Percentiles rank a stretch among this genome's conserved stretches.
These are phyloP conservation scores for Glaciozyma antarctica DNA, from an alignment of 768 basidiomycete genomes.

Conservation along the genomic window DNA sequence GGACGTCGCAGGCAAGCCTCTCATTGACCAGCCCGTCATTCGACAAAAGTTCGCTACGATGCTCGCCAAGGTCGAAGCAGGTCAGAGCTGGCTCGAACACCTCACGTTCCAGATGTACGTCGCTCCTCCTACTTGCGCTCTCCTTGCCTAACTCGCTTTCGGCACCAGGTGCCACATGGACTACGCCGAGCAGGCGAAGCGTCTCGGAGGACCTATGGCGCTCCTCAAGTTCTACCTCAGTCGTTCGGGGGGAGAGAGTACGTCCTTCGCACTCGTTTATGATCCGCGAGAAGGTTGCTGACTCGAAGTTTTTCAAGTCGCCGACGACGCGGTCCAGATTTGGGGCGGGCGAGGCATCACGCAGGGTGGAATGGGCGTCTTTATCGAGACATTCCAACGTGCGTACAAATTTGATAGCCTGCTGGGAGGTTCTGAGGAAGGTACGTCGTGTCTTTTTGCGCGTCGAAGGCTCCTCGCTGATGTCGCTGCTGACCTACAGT, in stretches of 20 bases:
- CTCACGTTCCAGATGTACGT: constrained; percentile 56
- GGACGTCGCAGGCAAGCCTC: constrained; percentile 50
- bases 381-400: constrained; percentile 46
- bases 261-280: no score
- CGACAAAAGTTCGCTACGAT: constrained; percentile 77
- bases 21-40: constrained; percentile 69
- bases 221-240: constrained; percentile 19
- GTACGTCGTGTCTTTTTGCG: no score
- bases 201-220: constrained; percentile 11
- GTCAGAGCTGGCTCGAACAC: constrained; percentile 78
- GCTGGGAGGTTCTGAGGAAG: constrained; percentile 19
- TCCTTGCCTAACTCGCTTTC: not conserved
- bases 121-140: not conserved
- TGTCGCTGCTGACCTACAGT: constrained; percentile 6
- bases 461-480: no score
- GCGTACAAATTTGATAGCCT: constrained; percentile 16
- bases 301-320: not conserved
- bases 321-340: constrained; percentile 62
- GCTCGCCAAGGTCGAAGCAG: constrained; percentile 73
- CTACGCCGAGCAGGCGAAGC: constrained; percentile 11
- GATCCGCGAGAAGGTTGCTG: no score
- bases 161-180: constrained; percentile 10
- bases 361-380: constrained; percentile 65
- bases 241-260: constrained; percentile 3
- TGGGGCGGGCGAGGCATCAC: constrained; percentile 80